Conservation (phyloP, 768 basidiomycete genomes). For the Boletus tylopilopsis region DNA sequence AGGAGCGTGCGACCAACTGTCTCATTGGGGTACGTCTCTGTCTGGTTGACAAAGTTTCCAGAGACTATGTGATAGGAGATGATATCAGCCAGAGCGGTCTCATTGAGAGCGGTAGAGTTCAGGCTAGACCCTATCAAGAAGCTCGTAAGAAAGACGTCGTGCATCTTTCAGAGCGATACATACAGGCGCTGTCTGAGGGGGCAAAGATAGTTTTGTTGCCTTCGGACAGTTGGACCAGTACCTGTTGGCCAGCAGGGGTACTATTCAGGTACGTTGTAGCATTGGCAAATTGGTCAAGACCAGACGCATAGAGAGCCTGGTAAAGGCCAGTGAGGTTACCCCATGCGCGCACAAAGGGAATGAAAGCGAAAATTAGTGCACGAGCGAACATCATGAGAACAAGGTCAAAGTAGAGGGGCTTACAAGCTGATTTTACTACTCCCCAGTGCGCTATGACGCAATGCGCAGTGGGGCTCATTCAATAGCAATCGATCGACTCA, state of each 20-base stretch:
- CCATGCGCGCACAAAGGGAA: conserved; percentile 30
- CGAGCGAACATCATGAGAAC: conserved; percentile 18
- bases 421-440: neutral
- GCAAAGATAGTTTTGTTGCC: conserved; percentile 55
- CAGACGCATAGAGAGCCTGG: conserved; percentile 35
- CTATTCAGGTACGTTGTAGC: conserved; percentile 40
- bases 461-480: conserved; percentile 4
- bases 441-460: conserved; percentile 25
- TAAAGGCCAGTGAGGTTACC: conserved; percentile 34
- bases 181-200: conserved; percentile 54
- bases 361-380: conserved; percentile 12
- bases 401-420: neutral
- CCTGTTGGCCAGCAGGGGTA: conserved; percentile 38
- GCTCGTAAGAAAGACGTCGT: conserved; percentile 3
- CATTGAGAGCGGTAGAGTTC: conserved; percentile 22
- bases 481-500: conserved; percentile 3
- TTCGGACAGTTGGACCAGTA: conserved; percentile 42
- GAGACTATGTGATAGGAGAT: conserved; percentile 56
- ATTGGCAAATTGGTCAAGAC: conserved; percentile 41
- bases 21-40: conserved; percentile 48
- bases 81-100: conserved; percentile 40
- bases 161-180: conserved; percentile 25
- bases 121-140: conserved; percentile 3
- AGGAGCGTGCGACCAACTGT: conserved; percentile 67
- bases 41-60: conserved; percentile 45